Percentiles rank a stretch among this genome's conserved stretches.
These are phyloP conservation scores for Syzygium jambos DNA, from an alignment of 345 rosid species.

Conservation along the genomic window DNA sequence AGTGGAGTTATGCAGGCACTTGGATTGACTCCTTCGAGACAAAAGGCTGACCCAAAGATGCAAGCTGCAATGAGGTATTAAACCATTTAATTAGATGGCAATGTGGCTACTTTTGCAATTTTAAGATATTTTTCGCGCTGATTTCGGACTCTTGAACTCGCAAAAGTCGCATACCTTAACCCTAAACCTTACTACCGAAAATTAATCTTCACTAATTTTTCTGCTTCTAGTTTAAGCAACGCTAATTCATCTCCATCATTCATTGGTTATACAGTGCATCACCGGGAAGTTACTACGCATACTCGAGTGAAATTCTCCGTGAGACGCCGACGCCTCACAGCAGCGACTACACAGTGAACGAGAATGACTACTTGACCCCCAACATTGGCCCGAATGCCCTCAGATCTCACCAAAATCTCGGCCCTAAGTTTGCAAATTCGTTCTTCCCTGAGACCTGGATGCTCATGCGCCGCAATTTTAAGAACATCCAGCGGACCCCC, in stretches of 20 bases:
- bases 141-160: neutral
- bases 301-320: constrained; percentile 33
- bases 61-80: constrained; percentile 37
- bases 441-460: constrained; percentile 48
- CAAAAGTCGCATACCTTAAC: neutral
- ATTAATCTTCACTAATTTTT: neutral
- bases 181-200: neutral
- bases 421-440: constrained; percentile 42
- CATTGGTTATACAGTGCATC: constrained; percentile 27
- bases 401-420: neutral
- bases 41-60: constrained; percentile 11
- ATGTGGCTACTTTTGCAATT: neutral
- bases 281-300: constrained; percentile 25
- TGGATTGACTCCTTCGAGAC: constrained; percentile 34
- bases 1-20: constrained; percentile 35
- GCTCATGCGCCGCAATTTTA: constrained; percentile 61
- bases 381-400: neutral
- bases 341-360: constrained; percentile 72
- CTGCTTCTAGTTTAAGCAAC: neutral
- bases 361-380: constrained; percentile 49
- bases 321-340: constrained; percentile 54
- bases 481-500: constrained; percentile 52
- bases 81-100: neutral
- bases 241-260: neutral
- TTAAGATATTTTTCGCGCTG: neutral